Evolutionary conservation across 2,329 filamentous ascomycete species (phyloP).

Genomic region (Cercospora sesami): DNA sequence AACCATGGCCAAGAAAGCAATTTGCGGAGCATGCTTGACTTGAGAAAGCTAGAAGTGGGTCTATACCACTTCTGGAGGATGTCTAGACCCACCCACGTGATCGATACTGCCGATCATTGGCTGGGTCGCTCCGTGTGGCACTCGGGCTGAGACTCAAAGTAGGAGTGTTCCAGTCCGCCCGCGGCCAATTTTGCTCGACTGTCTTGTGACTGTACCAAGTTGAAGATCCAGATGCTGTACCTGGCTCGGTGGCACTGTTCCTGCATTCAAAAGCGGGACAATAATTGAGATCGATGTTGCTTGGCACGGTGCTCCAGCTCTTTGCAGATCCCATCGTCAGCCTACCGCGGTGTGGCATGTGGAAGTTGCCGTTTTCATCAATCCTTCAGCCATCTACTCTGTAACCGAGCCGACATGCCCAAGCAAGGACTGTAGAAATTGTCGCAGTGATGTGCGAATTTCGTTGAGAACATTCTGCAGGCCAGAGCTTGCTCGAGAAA

Average conservation of each 20-base stretch:
- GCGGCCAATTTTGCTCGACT: neutral
- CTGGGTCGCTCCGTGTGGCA: constrained; percentile 4
- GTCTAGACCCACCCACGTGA: constrained; percentile 12
- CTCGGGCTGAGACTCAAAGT: neutral
- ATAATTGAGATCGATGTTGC: constrained; percentile 10
- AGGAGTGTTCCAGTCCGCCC: constrained; percentile 3
- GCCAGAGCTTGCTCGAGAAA: neutral
- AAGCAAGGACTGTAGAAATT: neutral
- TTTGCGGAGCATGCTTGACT: constrained; percentile 9
- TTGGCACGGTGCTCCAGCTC: neutral
- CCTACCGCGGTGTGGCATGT: constrained; percentile 1
- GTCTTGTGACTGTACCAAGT: constrained; percentile 4
- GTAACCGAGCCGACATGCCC: neutral
- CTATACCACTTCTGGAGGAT: constrained; percentile 13
- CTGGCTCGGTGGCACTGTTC: neutral
- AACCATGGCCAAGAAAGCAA: constrained; percentile 5
- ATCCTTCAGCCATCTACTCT: neutral
- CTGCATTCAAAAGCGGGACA: neutral
- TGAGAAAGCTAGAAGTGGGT: constrained; percentile 2
- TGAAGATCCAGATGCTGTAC: neutral
- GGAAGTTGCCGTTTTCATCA: constrained; percentile 2
- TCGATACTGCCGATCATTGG: neutral
- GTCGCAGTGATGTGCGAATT: neutral
- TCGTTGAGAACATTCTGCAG: neutral
- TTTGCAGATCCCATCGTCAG: neutral